phyloP scores from a whole-genome alignment of 1,284 basidiomycete species.

The Wallemia mellicola region DNA sequence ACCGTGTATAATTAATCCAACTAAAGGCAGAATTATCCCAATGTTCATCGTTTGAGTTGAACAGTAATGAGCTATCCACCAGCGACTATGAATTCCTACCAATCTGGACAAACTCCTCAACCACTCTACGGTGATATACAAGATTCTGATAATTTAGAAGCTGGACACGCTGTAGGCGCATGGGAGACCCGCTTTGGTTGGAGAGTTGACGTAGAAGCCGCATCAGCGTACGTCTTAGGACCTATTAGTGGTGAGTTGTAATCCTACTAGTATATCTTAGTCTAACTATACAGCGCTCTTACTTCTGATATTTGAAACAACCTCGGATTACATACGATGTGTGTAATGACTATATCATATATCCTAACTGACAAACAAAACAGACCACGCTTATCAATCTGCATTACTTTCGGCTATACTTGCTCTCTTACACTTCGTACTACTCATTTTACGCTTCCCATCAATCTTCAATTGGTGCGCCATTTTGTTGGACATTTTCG shows the following conservation, averaged over 20 bases:
- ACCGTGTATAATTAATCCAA: background rate
- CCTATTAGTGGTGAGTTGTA: slow-evolving; percentile 33
- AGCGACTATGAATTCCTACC: background rate
- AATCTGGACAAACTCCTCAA: background rate
- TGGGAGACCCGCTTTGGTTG: slow-evolving; percentile 42
- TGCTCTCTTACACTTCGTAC: slow-evolving; percentile 28
- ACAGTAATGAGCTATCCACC: background rate
- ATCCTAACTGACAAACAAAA: background rate
- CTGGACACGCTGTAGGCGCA: slow-evolving; percentile 10
- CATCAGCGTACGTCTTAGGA: slow-evolving; percentile 35
- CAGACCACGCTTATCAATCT: slow-evolving; percentile 32
- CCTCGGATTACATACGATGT: slow-evolving; percentile 49
- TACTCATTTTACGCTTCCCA: slow-evolving; percentile 24
- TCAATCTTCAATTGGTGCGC: slow-evolving; percentile 16
- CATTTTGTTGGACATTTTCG: slow-evolving; percentile 19
- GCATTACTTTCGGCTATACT: slow-evolving; percentile 38
- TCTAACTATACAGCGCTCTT: slow-evolving; percentile 23
- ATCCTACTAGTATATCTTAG: background rate
- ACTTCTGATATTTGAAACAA: slow-evolving; percentile 41
- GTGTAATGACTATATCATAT: slow-evolving; percentile 24
- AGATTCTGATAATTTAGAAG: background rate
- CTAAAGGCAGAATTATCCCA: background rate
- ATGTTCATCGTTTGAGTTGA: background rate
- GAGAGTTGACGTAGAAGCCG: slow-evolving; percentile 38
- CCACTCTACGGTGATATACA: background rate